Conservation (phyloP, 2,329 filamentous ascomycete species). For the Ophioceras dolichostomum region DNA sequence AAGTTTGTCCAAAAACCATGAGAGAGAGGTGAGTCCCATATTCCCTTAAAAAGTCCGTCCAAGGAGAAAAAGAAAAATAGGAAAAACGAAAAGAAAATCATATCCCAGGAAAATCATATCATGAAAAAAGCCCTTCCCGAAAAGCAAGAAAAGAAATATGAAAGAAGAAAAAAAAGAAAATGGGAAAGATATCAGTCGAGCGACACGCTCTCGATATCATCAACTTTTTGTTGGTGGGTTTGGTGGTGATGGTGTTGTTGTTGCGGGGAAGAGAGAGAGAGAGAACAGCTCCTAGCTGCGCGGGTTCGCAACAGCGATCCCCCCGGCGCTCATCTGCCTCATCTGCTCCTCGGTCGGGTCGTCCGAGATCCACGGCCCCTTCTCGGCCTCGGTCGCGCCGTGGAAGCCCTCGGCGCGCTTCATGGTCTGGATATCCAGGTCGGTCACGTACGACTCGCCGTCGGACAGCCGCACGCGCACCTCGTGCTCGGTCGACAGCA, state of each 20-base stretch:
- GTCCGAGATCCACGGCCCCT: conserved; percentile 70
- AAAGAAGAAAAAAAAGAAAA: background rate
- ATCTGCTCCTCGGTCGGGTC: conserved; percentile 52
- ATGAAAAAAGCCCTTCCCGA: background rate
- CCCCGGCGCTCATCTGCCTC: conserved; percentile 35
- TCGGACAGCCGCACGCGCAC: conserved; percentile 73
- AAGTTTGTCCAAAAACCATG: too few relatives aligned
- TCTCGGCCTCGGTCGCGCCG: conserved; percentile 71
- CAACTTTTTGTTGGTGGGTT: too few relatives aligned
- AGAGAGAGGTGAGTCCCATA: too few relatives aligned
- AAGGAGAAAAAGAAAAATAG: too few relatives aligned
- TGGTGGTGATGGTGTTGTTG: too few relatives aligned
- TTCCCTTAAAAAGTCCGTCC: too few relatives aligned
- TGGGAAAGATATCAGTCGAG: background rate
- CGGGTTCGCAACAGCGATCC: too few relatives aligned
- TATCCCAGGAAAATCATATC: too few relatives aligned
- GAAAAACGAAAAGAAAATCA: too few relatives aligned
- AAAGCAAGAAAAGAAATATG: background rate
- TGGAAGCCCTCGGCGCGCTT: conserved; percentile 78
- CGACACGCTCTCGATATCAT: background rate
- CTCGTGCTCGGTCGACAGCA: conserved; percentile 91
- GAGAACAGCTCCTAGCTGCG: conserved; percentile 5
- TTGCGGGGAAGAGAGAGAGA: background rate
- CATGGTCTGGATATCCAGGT: conserved; percentile 83
- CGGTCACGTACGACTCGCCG: conserved; percentile 73